These are phyloP conservation scores for Pleodorina starrii DNA, from an alignment of 139 green algal genomes.

Conservation along the genomic window DNA sequence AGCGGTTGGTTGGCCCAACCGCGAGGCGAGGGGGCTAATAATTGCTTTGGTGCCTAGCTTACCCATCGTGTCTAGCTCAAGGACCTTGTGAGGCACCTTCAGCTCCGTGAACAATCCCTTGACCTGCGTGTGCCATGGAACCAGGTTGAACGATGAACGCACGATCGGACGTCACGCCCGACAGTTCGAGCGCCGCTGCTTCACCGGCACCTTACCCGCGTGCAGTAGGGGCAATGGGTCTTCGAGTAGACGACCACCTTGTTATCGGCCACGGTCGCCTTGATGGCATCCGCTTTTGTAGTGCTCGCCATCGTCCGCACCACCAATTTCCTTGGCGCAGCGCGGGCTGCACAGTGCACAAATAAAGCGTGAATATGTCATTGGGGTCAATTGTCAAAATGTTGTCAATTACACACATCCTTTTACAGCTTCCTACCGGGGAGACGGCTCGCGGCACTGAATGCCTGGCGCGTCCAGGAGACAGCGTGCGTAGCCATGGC, in stretches of 20 bases:
- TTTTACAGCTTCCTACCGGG: background rate
- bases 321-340: background rate
- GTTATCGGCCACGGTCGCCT: conserved; percentile 35
- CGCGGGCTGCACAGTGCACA: background rate
- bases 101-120: conserved; percentile 43
- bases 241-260: conserved; percentile 45
- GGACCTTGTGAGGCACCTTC: conserved; percentile 22
- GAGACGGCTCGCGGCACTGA: background rate
- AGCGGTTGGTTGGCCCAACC: no score
- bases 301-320: conserved; percentile 13
- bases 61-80: conserved; percentile 57
- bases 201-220: background rate
- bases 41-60: no score
- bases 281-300: background rate
- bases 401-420: background rate
- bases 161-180: no score
- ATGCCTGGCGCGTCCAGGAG: conserved; percentile 20
- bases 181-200: no score
- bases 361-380: background rate
- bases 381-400: background rate
- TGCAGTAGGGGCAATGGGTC: conserved; percentile 47
- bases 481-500: background rate
- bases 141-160: no score
- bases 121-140: no score
- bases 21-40: no score